Conservation (phyloP, 192 early-diverging fungal genomes). For the Backusella psychrophila region DNA sequence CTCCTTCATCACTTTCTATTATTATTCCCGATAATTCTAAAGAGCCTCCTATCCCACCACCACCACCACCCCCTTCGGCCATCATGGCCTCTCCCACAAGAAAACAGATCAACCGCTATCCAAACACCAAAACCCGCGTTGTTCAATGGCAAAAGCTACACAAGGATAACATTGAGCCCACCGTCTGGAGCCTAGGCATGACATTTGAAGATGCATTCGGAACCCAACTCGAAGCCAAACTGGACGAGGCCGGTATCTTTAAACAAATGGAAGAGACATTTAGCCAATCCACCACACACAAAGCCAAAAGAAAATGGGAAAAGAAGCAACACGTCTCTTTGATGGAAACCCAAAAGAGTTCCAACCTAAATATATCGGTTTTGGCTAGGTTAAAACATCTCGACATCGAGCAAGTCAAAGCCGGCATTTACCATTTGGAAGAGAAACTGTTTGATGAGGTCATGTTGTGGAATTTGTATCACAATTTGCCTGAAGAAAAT, state of each 20-base stretch:
- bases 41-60: not conserved
- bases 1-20: slow-evolving; percentile 20
- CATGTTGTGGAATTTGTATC: not conserved
- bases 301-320: not conserved
- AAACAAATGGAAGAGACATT: slow-evolving; percentile 22
- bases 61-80: not conserved
- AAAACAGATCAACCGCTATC: slow-evolving; percentile 19
- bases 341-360: not conserved
- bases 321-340: not conserved
- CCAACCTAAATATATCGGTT: slow-evolving; percentile 1
- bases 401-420: not conserved
- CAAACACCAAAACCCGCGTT: slow-evolving; percentile 24
- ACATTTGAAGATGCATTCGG: not conserved
- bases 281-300: slow-evolving; percentile 6
- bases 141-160: slow-evolving; percentile 35
- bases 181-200: slow-evolving; percentile 16
- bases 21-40: not conserved
- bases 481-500: not conserved
- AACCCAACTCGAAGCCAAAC: not conserved
- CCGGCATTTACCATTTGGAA: not conserved
- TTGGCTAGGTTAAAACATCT: not conserved
- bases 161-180: slow-evolving; percentile 17
- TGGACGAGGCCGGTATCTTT: slow-evolving; percentile 26
- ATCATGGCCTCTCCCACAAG: slow-evolving; percentile 19
- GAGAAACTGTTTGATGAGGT: not conserved